phyloP scores from a whole-genome alignment of 2,329 filamentous ascomycete species.

The Ascochyta fabae region DNA sequence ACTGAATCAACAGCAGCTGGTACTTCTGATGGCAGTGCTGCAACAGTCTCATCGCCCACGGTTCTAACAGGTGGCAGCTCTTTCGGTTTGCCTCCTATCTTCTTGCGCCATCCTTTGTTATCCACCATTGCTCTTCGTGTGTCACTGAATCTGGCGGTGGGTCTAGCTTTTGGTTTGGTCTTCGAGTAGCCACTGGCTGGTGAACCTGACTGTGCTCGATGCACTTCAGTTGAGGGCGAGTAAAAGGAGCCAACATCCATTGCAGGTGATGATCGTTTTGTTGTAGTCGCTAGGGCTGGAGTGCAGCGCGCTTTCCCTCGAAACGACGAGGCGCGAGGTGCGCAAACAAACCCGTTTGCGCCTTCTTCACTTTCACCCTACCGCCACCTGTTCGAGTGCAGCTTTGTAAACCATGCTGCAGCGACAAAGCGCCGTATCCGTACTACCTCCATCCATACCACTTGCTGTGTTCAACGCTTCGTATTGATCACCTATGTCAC shows the following conservation, averaged over 20 bases:
- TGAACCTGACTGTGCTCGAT: not conserved
- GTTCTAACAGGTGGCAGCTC: constrained; percentile 15
- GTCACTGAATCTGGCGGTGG: not conserved
- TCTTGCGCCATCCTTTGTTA: constrained; percentile 33
- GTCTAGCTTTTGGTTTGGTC: not conserved
- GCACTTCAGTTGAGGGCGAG: not conserved
- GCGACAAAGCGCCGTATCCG: too few relatives aligned
- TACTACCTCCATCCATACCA: too few relatives aligned
- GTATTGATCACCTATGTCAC: too few relatives aligned
- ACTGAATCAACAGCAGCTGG: constrained; percentile 17
- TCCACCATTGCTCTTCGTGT: constrained; percentile 6
- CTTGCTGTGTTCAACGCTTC: too few relatives aligned
- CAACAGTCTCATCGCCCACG: constrained; percentile 6
- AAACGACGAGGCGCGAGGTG: not conserved
- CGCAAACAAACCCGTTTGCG: constrained; percentile 2
- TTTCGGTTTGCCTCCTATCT: constrained; percentile 27
- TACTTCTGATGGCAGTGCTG: not conserved
- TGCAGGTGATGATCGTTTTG: not conserved
- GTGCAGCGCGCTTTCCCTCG: not conserved
- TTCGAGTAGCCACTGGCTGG: not conserved
- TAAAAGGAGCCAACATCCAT: constrained; percentile 6
- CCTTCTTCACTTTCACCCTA: constrained; percentile 10
- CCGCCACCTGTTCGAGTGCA: not conserved
- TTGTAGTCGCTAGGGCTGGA: constrained; percentile 1
- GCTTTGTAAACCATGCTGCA: too few relatives aligned